phyloP scores from a whole-genome alignment of 371 early-diverging fungal species.

The Mucor irregularis region DNA sequence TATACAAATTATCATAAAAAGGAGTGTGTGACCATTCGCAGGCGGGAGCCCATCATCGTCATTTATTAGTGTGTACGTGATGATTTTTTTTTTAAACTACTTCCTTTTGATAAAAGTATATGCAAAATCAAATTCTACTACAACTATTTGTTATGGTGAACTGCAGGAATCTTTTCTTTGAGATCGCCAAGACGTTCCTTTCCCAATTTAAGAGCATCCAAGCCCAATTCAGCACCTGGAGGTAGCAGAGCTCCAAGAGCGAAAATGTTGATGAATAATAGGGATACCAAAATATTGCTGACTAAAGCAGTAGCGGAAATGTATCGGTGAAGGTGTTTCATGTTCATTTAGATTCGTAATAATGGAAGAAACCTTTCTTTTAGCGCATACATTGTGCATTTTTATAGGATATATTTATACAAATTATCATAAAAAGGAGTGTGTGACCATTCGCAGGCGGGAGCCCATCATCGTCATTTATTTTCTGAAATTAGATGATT shows the following conservation, averaged over 20 bases:
- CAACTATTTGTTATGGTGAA: background rate
- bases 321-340: background rate
- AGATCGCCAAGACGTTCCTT: conserved; percentile 9
- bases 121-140: no score
- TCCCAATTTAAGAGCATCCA: background rate
- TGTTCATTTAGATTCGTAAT: background rate
- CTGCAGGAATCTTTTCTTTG: conserved; percentile 3
- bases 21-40: background rate
- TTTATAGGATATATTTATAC: background rate
- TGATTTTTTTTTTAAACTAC: background rate
- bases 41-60: background rate
- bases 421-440: conserved; percentile 5
- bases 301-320: background rate
- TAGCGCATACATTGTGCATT: no score
- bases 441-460: no score
- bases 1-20: conserved; percentile 1
- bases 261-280: background rate
- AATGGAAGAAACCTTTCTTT: no score
- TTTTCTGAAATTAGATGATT: background rate
- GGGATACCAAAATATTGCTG: no score
- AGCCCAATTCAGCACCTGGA: background rate
- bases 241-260: background rate
- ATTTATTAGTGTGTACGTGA: background rate
- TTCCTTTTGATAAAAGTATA: no score
- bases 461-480: background rate